Evolutionary conservation across 768 basidiomycete species (phyloP).

Genomic region (Tulasnella sp.): DNA sequence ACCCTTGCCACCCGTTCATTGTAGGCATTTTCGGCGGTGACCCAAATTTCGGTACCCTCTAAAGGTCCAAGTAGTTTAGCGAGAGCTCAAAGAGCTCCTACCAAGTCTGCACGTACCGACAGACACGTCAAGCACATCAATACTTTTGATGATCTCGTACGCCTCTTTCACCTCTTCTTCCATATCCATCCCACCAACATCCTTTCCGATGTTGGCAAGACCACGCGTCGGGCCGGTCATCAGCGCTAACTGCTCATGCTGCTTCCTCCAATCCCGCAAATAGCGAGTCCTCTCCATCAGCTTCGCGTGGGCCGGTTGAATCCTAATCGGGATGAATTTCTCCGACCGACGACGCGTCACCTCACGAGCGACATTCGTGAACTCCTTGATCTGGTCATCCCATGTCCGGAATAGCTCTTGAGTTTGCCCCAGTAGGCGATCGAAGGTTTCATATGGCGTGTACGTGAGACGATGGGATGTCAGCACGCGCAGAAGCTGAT

Average conservation of each 20-base stretch:
- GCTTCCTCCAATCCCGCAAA: constrained; percentile 89
- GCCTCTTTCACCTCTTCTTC: constrained; percentile 96
- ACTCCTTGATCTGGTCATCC: constrained; percentile 91
- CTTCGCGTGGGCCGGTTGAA: constrained; percentile 86
- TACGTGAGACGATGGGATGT: constrained; percentile 91
- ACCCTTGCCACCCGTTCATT: constrained; percentile 97
- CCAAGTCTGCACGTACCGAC: constrained; percentile 60
- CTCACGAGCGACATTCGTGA: constrained; percentile 90
- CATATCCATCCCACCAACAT: constrained; percentile 94
- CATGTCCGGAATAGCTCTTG: constrained; percentile 81
- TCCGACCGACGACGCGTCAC: constrained; percentile 87
- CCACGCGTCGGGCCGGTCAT: constrained; percentile 97
- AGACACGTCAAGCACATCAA: constrained; percentile 94
- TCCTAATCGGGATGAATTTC: constrained; percentile 96
- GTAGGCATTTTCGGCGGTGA: constrained; percentile 95
- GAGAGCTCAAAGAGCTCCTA: constrained; percentile 22
- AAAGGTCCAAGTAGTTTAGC: neutral
- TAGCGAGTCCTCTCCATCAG: constrained; percentile 87
- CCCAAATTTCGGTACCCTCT: constrained; percentile 99
- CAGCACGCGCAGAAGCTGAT: constrained; percentile 88
- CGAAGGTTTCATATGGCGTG: constrained; percentile 93
- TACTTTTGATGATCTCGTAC: constrained; percentile 96
- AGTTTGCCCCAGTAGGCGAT: constrained; percentile 75
- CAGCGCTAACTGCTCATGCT: constrained; percentile 94
- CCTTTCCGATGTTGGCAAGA: constrained; percentile 68